Base-by-base conservation (phyloP, 176 grass and related monocot species). In the Hsuehochloa calcarea region DNA sequence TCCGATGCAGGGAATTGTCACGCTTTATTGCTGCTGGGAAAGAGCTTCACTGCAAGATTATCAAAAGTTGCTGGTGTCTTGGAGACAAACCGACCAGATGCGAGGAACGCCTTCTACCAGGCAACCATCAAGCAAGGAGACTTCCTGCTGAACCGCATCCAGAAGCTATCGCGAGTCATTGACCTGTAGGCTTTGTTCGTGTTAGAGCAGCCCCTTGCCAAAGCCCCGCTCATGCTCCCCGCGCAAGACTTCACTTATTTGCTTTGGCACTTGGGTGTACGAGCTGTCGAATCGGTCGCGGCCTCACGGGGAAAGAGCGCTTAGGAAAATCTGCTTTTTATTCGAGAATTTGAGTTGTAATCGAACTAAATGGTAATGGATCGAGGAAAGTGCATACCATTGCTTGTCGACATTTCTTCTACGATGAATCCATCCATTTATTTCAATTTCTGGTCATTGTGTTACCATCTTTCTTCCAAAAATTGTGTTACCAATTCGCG, bases 21-120 rank as follows among this genome's bases (percentile, higher is more conserved):
- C 90, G 91, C n/a, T 99, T 99, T 65, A 99, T 99, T 72, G 96
- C 93, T 82, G 93, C 93, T 67, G 96, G 93, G 12, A 96, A n/a
- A n/a, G n/a, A 99, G 68, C 92, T 99, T 81, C 96, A 99, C 87
- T 99, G 96, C 86, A 99, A 99, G 91, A 99, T 99, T 26, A 93
- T 96, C 75, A 99, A 96, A 96, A 85, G 93, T 99, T 81, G 96
- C 93, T 37, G 93, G 93, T 22, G 91, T 96, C 56, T 64, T 99
- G 74, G 96, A 99, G 80, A 99, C 96, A 0, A 99, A 99, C 80
- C 73, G 96, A 77, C 96, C 93, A 76, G 96, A 99, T 72, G 90
- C 91, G 5, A 94, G 91, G 61, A 96, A 96, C 79, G 93, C 96
- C 34, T 93, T 99, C 72, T 99, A 99, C 86, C 96, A 99, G 90